These are phyloP conservation scores for Babesia ovata DNA, from an alignment of 169 alveolate genomes.

Conservation along the genomic window DNA sequence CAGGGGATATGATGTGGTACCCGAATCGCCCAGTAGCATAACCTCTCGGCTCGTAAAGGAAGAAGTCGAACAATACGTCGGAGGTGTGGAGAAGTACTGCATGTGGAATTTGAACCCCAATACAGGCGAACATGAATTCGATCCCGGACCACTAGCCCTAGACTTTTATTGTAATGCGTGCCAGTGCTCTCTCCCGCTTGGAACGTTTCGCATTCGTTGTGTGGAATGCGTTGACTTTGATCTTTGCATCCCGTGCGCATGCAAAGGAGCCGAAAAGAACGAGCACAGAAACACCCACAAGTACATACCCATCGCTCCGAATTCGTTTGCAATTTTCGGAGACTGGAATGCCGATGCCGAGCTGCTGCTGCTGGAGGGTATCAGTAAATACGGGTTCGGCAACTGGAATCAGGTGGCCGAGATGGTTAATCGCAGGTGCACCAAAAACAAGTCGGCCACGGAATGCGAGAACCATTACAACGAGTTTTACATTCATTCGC, in stretches of 20 bases:
- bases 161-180: slow-evolving; percentile 66
- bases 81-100: slow-evolving; percentile 1
- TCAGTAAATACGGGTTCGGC: slow-evolving; percentile 85
- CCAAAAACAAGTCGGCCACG: slow-evolving; percentile 66
- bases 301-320: slow-evolving; percentile 83
- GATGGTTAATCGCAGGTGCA: slow-evolving; percentile 47
- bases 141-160: slow-evolving; percentile 59
- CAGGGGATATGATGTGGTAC: no score
- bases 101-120: slow-evolving; percentile 35
- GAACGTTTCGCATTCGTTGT: slow-evolving; percentile 69
- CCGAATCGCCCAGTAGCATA: no score
- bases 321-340: slow-evolving; percentile 72
- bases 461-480: slow-evolving; percentile 76
- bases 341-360: slow-evolving; percentile 89
- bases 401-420: slow-evolving; percentile 79
- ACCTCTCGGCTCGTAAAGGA: background rate
- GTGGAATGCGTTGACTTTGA: slow-evolving; percentile 86
- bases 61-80: slow-evolving; percentile 1
- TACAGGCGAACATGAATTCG: slow-evolving; percentile 55
- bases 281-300: slow-evolving; percentile 73
- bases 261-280: slow-evolving; percentile 65
- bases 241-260: slow-evolving; percentile 81
- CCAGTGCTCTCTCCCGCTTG: slow-evolving; percentile 52
- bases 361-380: slow-evolving; percentile 81
- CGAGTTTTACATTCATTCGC: slow-evolving; percentile 61